A percentile compares a stretch with the other conserved stretches of the same genome.
Conservation (phyloP, 78 protist species). For the Bodo saltans region DNA sequence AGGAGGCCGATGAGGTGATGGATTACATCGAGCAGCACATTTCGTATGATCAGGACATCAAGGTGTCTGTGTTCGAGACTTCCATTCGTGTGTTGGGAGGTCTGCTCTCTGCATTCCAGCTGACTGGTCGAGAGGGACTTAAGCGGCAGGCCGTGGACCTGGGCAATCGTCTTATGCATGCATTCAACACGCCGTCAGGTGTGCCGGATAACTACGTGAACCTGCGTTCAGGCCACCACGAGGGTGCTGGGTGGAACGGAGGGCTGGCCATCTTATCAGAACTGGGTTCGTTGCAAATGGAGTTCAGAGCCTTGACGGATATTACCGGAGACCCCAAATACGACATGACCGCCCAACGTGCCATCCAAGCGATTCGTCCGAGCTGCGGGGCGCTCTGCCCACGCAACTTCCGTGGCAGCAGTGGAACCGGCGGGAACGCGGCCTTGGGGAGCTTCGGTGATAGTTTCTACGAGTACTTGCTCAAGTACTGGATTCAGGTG, state of each 20-base stretch:
- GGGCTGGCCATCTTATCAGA: conserved; percentile 62
- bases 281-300: conserved; percentile 74
- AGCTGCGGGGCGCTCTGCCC: not conserved
- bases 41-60: not conserved
- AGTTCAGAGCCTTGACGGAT: conserved; percentile 54
- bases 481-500: conserved; percentile 42
- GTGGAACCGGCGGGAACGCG: not conserved
- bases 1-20: conserved; percentile 41
- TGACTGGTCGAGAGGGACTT: conserved; percentile 54
- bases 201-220: not conserved
- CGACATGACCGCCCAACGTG: not conserved
- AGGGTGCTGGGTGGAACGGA: conserved; percentile 23
- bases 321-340: conserved; percentile 47
- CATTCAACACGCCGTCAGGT: conserved; percentile 33
- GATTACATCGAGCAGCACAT: not conserved
- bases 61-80: conserved; percentile 67
- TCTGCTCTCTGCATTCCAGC: conserved; percentile 59
- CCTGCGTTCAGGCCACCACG: not conserved
- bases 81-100: conserved; percentile 78
- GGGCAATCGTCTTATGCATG: not conserved
- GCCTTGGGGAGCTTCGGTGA: conserved; percentile 62
- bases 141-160: conserved; percentile 31
- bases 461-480: conserved; percentile 77
- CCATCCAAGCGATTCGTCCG: not conserved
- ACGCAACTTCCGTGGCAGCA: conserved; percentile 2